Conservation (phyloP, 306 rosid species). For the Vigna radiata region DNA sequence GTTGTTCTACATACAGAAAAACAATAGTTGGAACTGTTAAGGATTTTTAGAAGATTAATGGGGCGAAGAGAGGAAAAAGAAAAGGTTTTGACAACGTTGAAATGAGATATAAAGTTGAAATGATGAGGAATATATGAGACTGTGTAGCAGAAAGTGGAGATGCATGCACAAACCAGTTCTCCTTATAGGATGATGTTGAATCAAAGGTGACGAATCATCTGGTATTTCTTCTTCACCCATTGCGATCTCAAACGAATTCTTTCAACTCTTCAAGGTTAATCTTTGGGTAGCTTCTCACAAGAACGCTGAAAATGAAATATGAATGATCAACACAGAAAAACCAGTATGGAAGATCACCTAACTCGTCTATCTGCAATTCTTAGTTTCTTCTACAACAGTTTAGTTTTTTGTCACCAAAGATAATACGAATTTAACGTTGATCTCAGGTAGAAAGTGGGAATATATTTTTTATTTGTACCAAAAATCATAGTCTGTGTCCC, state of each 20-base stretch:
- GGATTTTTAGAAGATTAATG: background rate
- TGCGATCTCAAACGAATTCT: background rate
- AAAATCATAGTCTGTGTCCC: background rate
- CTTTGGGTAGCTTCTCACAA: background rate
- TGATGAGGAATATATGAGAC: background rate
- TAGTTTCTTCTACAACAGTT: background rate
- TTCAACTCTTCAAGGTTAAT: background rate
- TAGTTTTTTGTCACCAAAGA: no score
- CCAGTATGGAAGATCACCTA: background rate
- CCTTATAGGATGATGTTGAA: background rate
- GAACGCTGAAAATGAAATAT: background rate
- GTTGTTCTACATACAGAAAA: background rate
- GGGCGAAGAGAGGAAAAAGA: no score
- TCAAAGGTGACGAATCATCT: background rate
- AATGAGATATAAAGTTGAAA: background rate
- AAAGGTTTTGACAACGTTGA: background rate
- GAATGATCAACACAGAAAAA: background rate
- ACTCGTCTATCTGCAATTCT: background rate
- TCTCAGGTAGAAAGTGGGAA: background rate
- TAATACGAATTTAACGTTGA: background rate
- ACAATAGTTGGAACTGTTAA: background rate
- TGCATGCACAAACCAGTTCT: slow-evolving; percentile 40
- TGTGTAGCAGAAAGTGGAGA: background rate
- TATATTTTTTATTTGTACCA: background rate
- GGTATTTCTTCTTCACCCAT: slow-evolving; percentile 25